Base-by-base conservation (phyloP, 1,139 yeast species). In the Hyphopichia pseudoburtonii region DNA sequence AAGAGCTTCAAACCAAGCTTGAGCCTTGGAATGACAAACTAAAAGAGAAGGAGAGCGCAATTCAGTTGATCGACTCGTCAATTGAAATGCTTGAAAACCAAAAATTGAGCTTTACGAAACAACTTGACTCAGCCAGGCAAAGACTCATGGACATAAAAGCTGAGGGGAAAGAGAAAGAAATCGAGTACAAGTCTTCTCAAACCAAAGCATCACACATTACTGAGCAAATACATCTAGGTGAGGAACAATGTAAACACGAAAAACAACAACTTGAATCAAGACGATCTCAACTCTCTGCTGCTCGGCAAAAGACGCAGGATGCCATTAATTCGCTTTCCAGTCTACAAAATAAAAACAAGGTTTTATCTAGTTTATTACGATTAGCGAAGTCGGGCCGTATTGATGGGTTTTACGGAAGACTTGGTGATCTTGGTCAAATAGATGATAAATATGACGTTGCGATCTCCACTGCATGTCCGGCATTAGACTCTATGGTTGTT, bases 391-490 rank as follows among this genome's bases (percentile, higher is more conserved):
- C 95, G 3, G 97, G 97, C 10, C 76, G 97, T 54, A 78, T 94
- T 28, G 69, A 70, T 12, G 98, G 97, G 0, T 88, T 90, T 49
- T 75, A 86, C 56, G 98, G 97, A 0, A 71, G 97, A 40, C 65
- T 94, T 15, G 99, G 98, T 12, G 95, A 87, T 48, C 66, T 94
- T 34, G 99, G 97, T 12, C 74, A 78, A 1, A 92, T 92, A 47
- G 96, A 88, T 53, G 87, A 85, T 48, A 75, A 77, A 51, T 94
- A 86, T 57, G 98, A 94, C 61, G 76, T 89, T 36, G 98, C 98
- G 0, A 80, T 94, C 17, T 89, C 97, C 0, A 92, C 98, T 0
- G 98, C 97, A 0, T 88, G 95, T 50, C 90, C 96, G 2, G 82
- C 92, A 8, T 68, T 94, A 40, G 95, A 90, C 54, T 92, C 95